Base-by-base conservation (phyloP, 129 eudicot genomes). In the Chrysanthemum makinoi region DNA sequence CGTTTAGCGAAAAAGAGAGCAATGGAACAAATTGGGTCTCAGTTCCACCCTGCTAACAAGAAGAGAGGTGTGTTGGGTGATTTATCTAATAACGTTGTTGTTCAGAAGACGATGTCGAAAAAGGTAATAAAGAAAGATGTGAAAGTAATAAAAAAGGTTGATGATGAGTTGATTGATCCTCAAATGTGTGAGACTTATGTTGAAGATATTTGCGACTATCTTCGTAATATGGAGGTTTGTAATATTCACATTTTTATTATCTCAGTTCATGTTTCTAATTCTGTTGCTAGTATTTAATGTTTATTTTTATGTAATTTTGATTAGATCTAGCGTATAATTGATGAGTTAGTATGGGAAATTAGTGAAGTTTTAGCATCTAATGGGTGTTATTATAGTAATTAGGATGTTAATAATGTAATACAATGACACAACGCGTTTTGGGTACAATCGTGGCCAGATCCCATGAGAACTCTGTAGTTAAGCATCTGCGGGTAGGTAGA, bases 141-240 rank as follows among this genome's bases (percentile, higher is more conserved):
- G 19, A 57, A n/a, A n/a, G n/a, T n/a, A 26, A 65, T 39, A 24
- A 30, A 66, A 53, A 65, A 70, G 48, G 13, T 12, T 30, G 77
- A 55, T 13, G 72, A 56, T 65, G 67, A n/a, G 58, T 72, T 62
- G 2, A 57, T 59, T 57, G 96, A 89, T 15, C 95, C 92, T 0
- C 96, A 93, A 62, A 85, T 94, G 99, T 89, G 98, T 51, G 72
- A 53, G 24, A 77, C 86, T 46, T 86, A 87, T 68, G 88, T 71
- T 24, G 46, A 39, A 39, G 46, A 82, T 65, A 86, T 91, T 14
- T 84, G 83, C 50, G 87, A 80, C n/a, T 91, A 91, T 55, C 85
- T 91, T 48, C 83, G 68, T 2, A 62, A 84, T 0, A 80, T 88
- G 96, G 98, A 86, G 78, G 99, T 94, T 1, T 39, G 75, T 52